Evolutionary conservation across 2,329 filamentous ascomycete genomes (phyloP), one percentile per base, ranked within the genome.

Genomic region (Fusarium compactum): DNA sequence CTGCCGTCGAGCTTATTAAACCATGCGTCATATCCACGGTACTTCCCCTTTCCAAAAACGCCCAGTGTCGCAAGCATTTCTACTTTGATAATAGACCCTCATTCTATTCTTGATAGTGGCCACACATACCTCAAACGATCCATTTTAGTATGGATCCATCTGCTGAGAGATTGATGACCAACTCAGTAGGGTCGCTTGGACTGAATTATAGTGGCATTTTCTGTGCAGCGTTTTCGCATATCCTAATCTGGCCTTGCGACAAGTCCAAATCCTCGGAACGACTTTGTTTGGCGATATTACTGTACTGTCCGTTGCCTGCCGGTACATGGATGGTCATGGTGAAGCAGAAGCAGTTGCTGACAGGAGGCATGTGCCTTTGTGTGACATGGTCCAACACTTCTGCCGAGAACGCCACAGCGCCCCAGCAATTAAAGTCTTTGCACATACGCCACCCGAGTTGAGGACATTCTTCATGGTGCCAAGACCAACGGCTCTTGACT

Each of bases 231-330:
- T 53, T 40, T 22, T 27, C 20, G 30, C 43, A 32, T 41, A 54
- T 60, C 20, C 38, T 57, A 63, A 56, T 61, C 25, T 54, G 34
- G 24, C 40, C 38, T 44, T 29, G 29, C 25, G 32, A 50, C 44
- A 61, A 69, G 50, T 27, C 18, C 50, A 56, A 51, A 54, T 63
- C 57, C 57, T 61, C 53, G 56, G 57, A 58, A 54, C 53, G 63
- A 64, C 71, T 67, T 55, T 57, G 51, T 64, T 63, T 59, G 48
- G 62, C 15, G 48, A 72, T 61, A 41, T 41, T 38, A 24, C 24
- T 24, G 24, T 24, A 27, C 48, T 62, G 58, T 64, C 66, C 60
- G 52, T 67, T 70, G 70, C 73, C 73, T 74, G 73, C 71, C 73
- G 73, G 69, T 54, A 75, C 69, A 73, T 74, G 67, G 61, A 66